Percentiles rank a stretch among this genome's conserved stretches.
Conservation (phyloP, 2,329 filamentous ascomycete species). For the Aureobasidium sp. region DNA sequence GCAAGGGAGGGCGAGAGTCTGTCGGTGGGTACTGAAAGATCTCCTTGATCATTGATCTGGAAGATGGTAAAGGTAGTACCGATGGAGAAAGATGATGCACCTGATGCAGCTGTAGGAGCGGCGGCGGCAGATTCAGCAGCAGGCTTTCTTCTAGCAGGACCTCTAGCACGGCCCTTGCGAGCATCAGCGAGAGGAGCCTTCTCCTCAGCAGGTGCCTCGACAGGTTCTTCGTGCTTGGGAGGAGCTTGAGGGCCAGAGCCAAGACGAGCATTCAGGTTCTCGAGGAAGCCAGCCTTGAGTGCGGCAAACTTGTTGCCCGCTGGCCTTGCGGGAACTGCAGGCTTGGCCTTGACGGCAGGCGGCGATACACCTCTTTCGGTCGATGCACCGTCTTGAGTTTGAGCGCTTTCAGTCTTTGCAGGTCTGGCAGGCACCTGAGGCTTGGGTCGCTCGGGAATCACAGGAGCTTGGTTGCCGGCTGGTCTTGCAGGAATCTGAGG, state of each 20-base stretch:
- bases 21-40: conserved; percentile 24
- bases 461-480: conserved; percentile 50
- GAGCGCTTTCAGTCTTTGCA: conserved; percentile 38
- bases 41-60: conserved; percentile 33
- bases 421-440: conserved; percentile 54
- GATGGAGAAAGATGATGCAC: conserved; percentile 39
- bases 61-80: conserved; percentile 30
- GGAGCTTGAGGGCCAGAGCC: conserved; percentile 70
- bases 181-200: conserved; percentile 80
- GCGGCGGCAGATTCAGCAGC: conserved; percentile 47
- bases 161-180: conserved; percentile 80
- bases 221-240: conserved; percentile 53
- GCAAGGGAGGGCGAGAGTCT: conserved; percentile 10
- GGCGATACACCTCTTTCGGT: conserved; percentile 30
- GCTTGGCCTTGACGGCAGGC: conserved; percentile 60
- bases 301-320: conserved; percentile 80
- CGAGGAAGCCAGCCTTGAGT: conserved; percentile 85
- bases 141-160: conserved; percentile 68
- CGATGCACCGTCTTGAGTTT: conserved; percentile 23
- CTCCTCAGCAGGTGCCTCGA: conserved; percentile 50
- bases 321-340: conserved; percentile 69
- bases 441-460: conserved; percentile 51
- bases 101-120: conserved; percentile 35
- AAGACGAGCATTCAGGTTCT: conserved; percentile 81
- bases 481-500: conserved; percentile 73